A percentile compares a stretch with the other conserved stretches of the same genome.
Conservation (phyloP, 345 rosid genomes). For the Eucalyptus marginata region DNA sequence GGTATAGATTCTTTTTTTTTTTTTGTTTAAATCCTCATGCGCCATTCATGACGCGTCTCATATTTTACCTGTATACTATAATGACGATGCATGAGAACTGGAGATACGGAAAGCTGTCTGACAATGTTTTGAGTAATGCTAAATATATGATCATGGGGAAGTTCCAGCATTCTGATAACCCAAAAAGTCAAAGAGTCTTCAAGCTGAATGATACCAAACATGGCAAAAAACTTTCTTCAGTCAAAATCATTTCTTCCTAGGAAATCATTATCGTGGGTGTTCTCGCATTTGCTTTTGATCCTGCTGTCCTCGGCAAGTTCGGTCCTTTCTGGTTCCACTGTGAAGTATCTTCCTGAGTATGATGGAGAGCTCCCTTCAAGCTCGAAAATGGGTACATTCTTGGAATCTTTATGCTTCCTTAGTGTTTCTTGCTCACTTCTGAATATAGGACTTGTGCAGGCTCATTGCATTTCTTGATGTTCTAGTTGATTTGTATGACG, state of each 20-base stretch:
- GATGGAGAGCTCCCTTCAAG: slow-evolving; percentile 7
- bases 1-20: neutral
- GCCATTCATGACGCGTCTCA: neutral
- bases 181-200: neutral
- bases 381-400: slow-evolving; percentile 16
- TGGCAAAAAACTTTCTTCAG: neutral
- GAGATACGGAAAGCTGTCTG: neutral
- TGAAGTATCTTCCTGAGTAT: slow-evolving; percentile 6
- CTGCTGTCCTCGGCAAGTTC: neutral
- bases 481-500: neutral
- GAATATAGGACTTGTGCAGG: neutral
- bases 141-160: neutral
- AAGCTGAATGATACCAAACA: neutral
- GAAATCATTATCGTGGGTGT: neutral
- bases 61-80: neutral
- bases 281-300: neutral
- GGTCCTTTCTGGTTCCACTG: neutral
- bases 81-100: neutral
- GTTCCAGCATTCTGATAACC: neutral
- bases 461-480: neutral
- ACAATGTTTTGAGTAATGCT: neutral
- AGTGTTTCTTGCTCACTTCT: too few relatives aligned
- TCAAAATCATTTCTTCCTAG: neutral
- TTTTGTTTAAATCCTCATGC: neutral
- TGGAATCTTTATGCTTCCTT: neutral